These are phyloP conservation scores for Emergomyces pasteurianus DNA, from an alignment of 2,329 filamentous ascomycete genomes.

Conservation along the genomic window DNA sequence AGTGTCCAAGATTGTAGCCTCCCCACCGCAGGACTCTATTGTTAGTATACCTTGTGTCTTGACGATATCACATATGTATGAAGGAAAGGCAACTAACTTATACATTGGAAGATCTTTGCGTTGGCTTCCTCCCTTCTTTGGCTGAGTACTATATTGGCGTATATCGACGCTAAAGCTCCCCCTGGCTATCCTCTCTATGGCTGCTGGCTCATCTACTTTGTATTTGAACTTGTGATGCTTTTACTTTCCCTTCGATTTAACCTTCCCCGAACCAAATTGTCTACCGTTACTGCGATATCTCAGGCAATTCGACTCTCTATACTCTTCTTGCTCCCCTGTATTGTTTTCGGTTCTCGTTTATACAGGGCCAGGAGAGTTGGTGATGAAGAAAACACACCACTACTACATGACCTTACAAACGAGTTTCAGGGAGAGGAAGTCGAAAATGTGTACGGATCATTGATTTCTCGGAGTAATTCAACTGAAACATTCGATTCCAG, in stretches of 20 bases:
- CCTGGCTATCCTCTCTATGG: constrained; percentile 54
- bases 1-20: neutral
- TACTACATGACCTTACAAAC: constrained; percentile 9
- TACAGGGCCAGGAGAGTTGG: constrained; percentile 1
- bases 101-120: constrained; percentile 37
- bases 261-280: constrained; percentile 12
- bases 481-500: neutral
- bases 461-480: constrained; percentile 7
- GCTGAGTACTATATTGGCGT: constrained; percentile 45
- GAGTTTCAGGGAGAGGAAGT: constrained; percentile 12
- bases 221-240: constrained; percentile 43
- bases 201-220: constrained; percentile 47
- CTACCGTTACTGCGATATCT: constrained; percentile 11
- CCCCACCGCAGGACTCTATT: constrained; percentile 5
- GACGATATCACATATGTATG: neutral
- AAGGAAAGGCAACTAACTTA: neutral
- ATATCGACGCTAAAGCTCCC: constrained; percentile 40
- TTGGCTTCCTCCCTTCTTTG: constrained; percentile 54
- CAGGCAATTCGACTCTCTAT: constrained; percentile 11
- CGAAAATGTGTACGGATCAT: constrained; percentile 20
- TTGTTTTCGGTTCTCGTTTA: constrained; percentile 6
- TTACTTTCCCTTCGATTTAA: constrained; percentile 25
- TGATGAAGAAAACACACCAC: constrained; percentile 15
- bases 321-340: constrained; percentile 11
- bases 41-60: constrained; percentile 8